Evolutionary conservation across 495 filamentous ascomycete genomes (phyloP), one percentile per base, ranked within the genome.

Genomic region (Chaetomium fimeti): DNA sequence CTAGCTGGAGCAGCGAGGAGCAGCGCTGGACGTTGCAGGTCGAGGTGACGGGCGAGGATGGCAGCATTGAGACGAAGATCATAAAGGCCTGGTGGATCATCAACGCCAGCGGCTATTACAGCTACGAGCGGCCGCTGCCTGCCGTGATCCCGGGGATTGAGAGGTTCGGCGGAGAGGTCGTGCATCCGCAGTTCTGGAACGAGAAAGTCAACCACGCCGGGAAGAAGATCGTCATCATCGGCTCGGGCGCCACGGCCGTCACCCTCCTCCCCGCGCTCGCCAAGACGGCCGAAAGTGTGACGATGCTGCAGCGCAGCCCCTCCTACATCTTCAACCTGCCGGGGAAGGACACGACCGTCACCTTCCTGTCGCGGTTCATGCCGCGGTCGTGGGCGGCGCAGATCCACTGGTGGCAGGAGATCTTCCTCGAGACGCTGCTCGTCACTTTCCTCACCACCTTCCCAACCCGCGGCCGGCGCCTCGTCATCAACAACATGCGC

Each of bases 181-280:
- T 88, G 9, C 84, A 88, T 58, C 86, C 85, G 4, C 87, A 89
- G 69, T 86, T 85, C 69, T 89, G 87, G 86, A 81, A 80, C 5
- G 72, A 82, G 28, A 76, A 80, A 25, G 68, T 82, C 63, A 77
- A 83, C 65, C 81, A 82, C 68, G 68, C 72, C 11, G 72, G 74
- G 61, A 85, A 87, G 72, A 72, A 73, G 11, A 74, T 88, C 25
- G 70, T 82, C 47, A 72, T 87, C 67, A 79, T 88, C 57, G 85
- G 85, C 11, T 82, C 78, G 22, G 85, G 85, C 15, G 83, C 84
- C 18, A 88, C 85, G 0, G 80, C 84, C 20, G 64, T 88, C 40
- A 87, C 83, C 0, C 77, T 88, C 0, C 53, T 87, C 1, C 85
- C 85, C 0, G 71, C 62, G 22, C 68, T 87, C 28, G 79, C 77